A percentile compares a stretch with the other conserved stretches of the same genome.
phyloP scores from a whole-genome alignment of 2,329 filamentous ascomycete genomes.

The Neurospora sp. region DNA sequence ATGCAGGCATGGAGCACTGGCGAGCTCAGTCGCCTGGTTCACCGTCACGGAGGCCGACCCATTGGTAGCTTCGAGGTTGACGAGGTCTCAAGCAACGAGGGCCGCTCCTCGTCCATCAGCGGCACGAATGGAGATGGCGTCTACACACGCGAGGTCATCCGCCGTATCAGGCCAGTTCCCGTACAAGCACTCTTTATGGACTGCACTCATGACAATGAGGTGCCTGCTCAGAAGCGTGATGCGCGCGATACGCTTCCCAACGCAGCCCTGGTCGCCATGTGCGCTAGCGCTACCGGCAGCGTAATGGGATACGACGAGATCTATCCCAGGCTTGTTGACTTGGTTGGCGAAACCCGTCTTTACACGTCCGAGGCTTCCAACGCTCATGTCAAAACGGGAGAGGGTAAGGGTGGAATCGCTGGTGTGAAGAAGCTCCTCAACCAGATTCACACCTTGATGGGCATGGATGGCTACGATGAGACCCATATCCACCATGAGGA shows the following conservation, averaged over 20 bases:
- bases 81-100: conserved; percentile 59
- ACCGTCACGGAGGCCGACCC: conserved; percentile 83
- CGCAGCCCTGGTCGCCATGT: conserved; percentile 91
- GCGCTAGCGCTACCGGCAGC: conserved; percentile 84
- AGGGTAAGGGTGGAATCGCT: conserved; percentile 75
- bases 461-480: conserved; percentile 86
- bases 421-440: conserved; percentile 89
- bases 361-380: conserved; percentile 72
- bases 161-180: conserved; percentile 74
- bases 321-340: conserved; percentile 84
- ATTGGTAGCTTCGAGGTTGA: conserved; percentile 98
- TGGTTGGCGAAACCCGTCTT: conserved; percentile 77
- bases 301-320: conserved; percentile 98
- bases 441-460: conserved; percentile 91
- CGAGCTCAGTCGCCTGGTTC: conserved; percentile 85
- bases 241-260: conserved; percentile 90
- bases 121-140: conserved; percentile 23
- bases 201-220: conserved; percentile 97
- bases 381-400: conserved; percentile 50
- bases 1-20: conserved; percentile 98
- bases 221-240: conserved; percentile 88
- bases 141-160: conserved; percentile 54
- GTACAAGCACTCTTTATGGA: conserved; percentile 98
- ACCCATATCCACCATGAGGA: conserved; percentile 95
- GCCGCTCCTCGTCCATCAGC: conserved; percentile 13